Evolutionary conservation across 352 stramenopile species (phyloP).

Genomic region (Phytophthora lateralis): DNA sequence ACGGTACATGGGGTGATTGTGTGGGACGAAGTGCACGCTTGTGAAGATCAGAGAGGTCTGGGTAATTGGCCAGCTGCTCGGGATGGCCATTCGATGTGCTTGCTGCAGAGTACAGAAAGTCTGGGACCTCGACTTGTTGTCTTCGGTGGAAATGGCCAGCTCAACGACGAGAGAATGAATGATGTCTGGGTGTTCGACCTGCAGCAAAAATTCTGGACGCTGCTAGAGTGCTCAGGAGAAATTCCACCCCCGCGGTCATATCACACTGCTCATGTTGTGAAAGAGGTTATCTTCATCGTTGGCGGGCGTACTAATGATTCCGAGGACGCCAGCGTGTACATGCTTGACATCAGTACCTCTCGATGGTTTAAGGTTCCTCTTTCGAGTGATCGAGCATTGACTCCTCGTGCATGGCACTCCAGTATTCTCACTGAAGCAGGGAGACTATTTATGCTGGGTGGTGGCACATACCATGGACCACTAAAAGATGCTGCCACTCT

Average conservation of each 20-base stretch:
- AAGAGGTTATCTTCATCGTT: slow-evolving; percentile 61
- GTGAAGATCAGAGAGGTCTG: not conserved
- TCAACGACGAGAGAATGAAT: slow-evolving; percentile 70
- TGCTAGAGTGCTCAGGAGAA: slow-evolving; percentile 46
- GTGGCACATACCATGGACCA: slow-evolving; percentile 64
- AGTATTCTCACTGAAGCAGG: slow-evolving; percentile 46
- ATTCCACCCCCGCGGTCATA: slow-evolving; percentile 63
- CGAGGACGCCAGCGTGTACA: slow-evolving; percentile 54
- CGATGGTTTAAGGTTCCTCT: slow-evolving; percentile 59
- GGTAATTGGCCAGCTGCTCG: slow-evolving; percentile 43
- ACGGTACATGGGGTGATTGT: slow-evolving; percentile 7
- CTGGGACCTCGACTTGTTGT: slow-evolving; percentile 39
- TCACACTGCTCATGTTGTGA: slow-evolving; percentile 62
- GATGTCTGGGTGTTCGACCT: slow-evolving; percentile 74
- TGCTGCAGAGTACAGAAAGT: slow-evolving; percentile 10
- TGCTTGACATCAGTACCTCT: slow-evolving; percentile 53
- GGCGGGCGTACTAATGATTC: slow-evolving; percentile 54
- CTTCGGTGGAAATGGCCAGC: slow-evolving; percentile 77
- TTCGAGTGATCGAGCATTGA: slow-evolving; percentile 30
- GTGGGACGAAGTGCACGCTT: slow-evolving; percentile 35
- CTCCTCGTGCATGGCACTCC: slow-evolving; percentile 69
- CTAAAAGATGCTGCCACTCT: slow-evolving; percentile 58
- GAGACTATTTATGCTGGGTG: slow-evolving; percentile 59
- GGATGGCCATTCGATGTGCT: slow-evolving; percentile 70
- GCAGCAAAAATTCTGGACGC: slow-evolving; percentile 37